Conservation (phyloP, 1,139 yeast genomes). For the Entelexis paramagnoliae region DNA sequence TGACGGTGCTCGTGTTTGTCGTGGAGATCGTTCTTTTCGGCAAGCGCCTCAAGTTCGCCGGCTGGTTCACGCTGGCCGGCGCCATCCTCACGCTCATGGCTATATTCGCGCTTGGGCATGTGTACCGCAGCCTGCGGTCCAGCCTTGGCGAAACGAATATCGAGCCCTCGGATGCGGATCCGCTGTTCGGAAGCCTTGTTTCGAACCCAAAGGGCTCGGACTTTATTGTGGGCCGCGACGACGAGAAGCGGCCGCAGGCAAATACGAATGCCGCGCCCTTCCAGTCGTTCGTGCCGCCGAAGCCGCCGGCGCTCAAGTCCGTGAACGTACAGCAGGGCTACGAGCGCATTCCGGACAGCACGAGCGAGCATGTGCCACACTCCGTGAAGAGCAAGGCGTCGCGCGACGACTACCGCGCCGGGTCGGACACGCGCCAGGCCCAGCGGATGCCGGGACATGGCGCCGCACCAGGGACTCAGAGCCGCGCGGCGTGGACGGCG, state of each 20-base stretch:
- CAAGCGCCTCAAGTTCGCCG: conserved; percentile 45
- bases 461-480: no score
- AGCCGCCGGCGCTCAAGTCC: conserved; percentile 1
- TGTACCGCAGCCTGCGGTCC: conserved; percentile 45
- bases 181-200: conserved; percentile 9
- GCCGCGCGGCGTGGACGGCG: no score
- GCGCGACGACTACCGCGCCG: conserved; percentile 6
- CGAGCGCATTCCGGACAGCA: conserved; percentile 15
- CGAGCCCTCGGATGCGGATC: conserved; percentile 25
- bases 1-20: conserved; percentile 42
- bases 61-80: conserved; percentile 44
- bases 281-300: conserved; percentile 8
- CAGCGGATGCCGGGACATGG: neutral
- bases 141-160: conserved; percentile 35
- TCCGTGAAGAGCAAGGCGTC: conserved; percentile 9
- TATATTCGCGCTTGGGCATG: conserved; percentile 38
- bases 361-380: neutral
- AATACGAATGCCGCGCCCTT: neutral
- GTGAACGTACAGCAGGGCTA: conserved; percentile 13
- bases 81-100: conserved; percentile 38
- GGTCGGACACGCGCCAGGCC: neutral
- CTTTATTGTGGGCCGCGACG: conserved; percentile 17
- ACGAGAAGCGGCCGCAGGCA: conserved; percentile 19
- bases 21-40: conserved; percentile 47
- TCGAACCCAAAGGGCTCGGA: conserved; percentile 8